Conservation (phyloP, 352 stramenopile species). For the Peronospora tabacina region DNA sequence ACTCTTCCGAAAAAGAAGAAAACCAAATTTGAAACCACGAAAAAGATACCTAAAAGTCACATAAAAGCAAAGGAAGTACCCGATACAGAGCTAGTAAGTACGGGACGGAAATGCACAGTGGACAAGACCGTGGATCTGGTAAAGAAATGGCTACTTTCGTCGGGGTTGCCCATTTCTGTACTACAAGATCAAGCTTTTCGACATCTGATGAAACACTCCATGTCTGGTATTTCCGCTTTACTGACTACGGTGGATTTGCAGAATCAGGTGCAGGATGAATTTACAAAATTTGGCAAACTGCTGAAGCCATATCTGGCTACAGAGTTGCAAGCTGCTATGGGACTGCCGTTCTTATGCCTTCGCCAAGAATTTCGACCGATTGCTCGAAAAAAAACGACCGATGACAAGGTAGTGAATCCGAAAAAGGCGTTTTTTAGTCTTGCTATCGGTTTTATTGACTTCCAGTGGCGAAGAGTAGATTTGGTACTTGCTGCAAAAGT, state of each 20-base stretch:
- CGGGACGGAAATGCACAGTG: constrained; percentile 5
- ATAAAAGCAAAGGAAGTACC: background rate
- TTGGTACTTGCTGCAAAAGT: constrained; percentile 21
- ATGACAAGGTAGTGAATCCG: constrained; percentile 3
- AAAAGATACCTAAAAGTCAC: constrained; percentile 1
- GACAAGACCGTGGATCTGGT: constrained; percentile 16
- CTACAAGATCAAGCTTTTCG: constrained; percentile 18
- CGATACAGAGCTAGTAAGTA: background rate
- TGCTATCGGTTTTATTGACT: constrained; percentile 25
- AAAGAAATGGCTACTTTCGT: constrained; percentile 27
- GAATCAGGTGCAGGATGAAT: constrained; percentile 20
- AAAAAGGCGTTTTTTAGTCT: constrained; percentile 20
- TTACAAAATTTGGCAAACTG: constrained; percentile 19
- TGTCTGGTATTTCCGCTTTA: background rate
- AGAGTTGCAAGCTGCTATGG: constrained; percentile 18
- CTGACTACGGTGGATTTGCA: constrained; percentile 10
- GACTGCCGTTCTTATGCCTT: constrained; percentile 22
- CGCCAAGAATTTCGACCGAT: constrained; percentile 16
- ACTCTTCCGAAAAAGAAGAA: constrained; percentile 11
- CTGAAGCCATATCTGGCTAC: constrained; percentile 17
- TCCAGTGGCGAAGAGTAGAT: constrained; percentile 26
- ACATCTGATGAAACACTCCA: constrained; percentile 13
- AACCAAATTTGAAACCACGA: constrained; percentile 4
- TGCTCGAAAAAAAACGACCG: constrained; percentile 1
- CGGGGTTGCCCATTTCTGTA: constrained; percentile 15